Conservation (phyloP, 2,329 filamentous ascomycete species). For the Cadophora malorum region DNA sequence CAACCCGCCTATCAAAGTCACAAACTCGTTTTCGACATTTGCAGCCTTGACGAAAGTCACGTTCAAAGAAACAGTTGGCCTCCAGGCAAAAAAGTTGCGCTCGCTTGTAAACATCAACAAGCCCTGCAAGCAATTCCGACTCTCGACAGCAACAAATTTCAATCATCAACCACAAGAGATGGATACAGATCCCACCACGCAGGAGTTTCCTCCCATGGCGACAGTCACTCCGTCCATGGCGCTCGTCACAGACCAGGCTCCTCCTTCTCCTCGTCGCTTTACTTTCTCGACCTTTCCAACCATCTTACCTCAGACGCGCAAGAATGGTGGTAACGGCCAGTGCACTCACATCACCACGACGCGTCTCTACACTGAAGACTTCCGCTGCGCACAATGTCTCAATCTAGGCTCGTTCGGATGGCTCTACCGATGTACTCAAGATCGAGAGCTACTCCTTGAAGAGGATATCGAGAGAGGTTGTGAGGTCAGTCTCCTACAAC, state of each 20-base stretch:
- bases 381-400: constrained; percentile 65
- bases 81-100: background rate
- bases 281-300: background rate
- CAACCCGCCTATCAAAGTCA: background rate
- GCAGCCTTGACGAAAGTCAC: background rate
- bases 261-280: constrained; percentile 14
- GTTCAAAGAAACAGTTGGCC: background rate
- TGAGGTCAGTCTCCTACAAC: constrained; percentile 37
- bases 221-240: background rate
- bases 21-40: background rate
- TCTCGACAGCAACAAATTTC: background rate
- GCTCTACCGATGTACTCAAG: constrained; percentile 76
- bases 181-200: background rate
- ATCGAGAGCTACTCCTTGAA: constrained; percentile 56
- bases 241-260: background rate
- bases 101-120: constrained; percentile 20
- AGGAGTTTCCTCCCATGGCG: background rate
- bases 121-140: background rate
- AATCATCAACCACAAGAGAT: background rate
- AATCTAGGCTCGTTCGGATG: constrained; percentile 66
- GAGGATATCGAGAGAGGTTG: constrained; percentile 45
- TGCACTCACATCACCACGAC: constrained; percentile 76
- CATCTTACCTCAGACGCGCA: background rate
- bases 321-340: constrained; percentile 28
- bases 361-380: constrained; percentile 61